Evolutionary conservation across 805 yeast species (phyloP), one percentile per base, ranked within the genome.

Genomic region (Candida taoyuanica): DNA sequence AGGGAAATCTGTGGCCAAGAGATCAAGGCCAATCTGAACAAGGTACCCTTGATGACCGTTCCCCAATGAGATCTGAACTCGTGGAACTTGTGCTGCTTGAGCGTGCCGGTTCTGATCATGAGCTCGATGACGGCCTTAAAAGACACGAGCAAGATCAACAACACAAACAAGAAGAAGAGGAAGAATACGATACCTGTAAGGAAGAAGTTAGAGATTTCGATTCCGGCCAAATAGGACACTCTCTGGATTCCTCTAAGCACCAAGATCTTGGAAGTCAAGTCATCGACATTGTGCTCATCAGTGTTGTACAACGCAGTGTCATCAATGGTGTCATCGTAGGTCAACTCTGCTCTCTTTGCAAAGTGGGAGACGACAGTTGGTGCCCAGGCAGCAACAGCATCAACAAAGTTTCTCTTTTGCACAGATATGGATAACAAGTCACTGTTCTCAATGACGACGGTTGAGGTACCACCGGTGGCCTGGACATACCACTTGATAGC

Each of bases 401-500:
- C 42, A 12, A 50, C 45, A 23, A 51, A 34, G 7, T 48, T 43
- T 55, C 63, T 68, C 56, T 82, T 82, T 56, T 85, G 95, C n/a
- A 88, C 96, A 12, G 93, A 81, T 38, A 93, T 75, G 2, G 96
- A 86, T 30, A 88, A 64, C 17, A 76, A 61, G 47, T 78, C 74
- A 46, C 71, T 60, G 53, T 87, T 78, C 7, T 73, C 64, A 30
- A 91, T 63, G 26, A 87, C 76, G 29, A 84, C 85, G 4, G 96
- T 81, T 1, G 94, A 78, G 1, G 72, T 59, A 40, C 98, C 98
- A 27, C 96, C 96, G 1, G 98, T 93, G 7, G 96, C 68, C 64
- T 91, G 96, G 36, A 91, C 81, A 60, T 91, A 91, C 98, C 98
- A 91, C 59, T 81, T 76, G 48, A 93, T 82, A 46, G 87, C 84